Percentiles rank a stretch among this genome's conserved stretches.
Evolutionary conservation across 78 protist species (phyloP).

Genomic region (Planoprotostelium fungivorum): DNA sequence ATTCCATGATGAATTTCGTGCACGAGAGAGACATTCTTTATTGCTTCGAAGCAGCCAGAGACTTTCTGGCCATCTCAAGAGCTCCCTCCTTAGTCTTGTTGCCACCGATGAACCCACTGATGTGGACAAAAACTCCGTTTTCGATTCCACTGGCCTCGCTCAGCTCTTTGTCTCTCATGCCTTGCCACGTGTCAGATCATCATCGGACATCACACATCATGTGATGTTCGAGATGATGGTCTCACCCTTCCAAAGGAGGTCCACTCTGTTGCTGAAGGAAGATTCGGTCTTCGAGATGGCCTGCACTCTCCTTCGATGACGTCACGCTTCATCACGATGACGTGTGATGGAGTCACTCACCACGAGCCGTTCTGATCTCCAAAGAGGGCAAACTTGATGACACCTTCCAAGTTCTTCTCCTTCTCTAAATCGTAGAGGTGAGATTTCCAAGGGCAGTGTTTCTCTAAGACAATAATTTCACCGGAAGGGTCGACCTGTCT

Average conservation of each 20-base stretch:
- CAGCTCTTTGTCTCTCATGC: constrained; percentile 66
- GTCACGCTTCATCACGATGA: background rate
- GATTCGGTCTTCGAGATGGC: background rate
- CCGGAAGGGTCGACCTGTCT: constrained; percentile 38
- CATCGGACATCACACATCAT: background rate
- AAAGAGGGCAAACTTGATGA: constrained; percentile 49
- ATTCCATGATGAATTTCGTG: too few species aligned
- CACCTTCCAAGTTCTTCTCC: background rate
- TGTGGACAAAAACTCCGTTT: constrained; percentile 40
- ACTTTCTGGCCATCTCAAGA: background rate
- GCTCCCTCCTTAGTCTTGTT: constrained; percentile 61
- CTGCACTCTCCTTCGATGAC: background rate
- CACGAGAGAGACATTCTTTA: too few species aligned
- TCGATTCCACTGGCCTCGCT: constrained; percentile 43
- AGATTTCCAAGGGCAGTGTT: constrained; percentile 79
- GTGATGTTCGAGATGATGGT: too few species aligned
- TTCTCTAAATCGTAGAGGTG: constrained; percentile 73
- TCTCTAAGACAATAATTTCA: constrained; percentile 40
- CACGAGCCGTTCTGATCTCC: constrained; percentile 58
- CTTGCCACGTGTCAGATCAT: constrained; percentile 81
- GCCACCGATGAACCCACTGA: constrained; percentile 91
- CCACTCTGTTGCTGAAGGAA: background rate
- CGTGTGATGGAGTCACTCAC: constrained; percentile 25
- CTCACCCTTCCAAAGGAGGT: background rate
- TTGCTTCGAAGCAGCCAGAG: background rate